Base-by-base conservation (phyloP, 1,284 basidiomycete genomes). In the Sporisorium reilianum region DNA sequence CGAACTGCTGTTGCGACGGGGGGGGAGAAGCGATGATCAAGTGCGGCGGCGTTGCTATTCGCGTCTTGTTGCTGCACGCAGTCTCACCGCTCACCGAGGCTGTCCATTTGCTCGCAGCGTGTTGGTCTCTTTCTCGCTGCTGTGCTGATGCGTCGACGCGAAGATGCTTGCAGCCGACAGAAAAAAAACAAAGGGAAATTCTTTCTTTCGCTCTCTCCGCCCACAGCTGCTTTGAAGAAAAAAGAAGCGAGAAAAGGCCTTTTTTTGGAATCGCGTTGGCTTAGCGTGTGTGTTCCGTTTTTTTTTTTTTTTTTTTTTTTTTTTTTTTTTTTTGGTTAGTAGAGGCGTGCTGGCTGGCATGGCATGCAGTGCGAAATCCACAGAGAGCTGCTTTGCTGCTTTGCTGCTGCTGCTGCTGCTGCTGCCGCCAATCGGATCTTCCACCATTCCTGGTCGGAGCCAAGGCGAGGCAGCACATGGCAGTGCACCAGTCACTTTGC, bases 371-470 rank as follows among this genome's bases (percentile, higher is more conserved):
- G n/a, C 38, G 8, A 20, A 41, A 41, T n/a, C 1, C 36, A n/a
- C 36, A 38, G 36, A n/a, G 36, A n/a, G 36, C 30, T 55, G 52
- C 16, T 26, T 22, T 46, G 36, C 23, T 42, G 16, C 36, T 40
- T 18, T 36, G 20, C 23, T 20, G 26, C 30, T 30, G 42, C 30
- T 30, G 28, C 9, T 34, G 30, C 20, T 26, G 18, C 46, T 11
- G n/a, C 46, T n/a, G 46, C 28, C 32, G 48, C 50, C 50, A 51
- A 51, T 51, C 50, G 50, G 50, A 40, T 51, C 50, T 51, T 51
- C 50, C 36, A 40, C 25, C 22, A 16, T 46, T 16, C 6, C 22
- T 45, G 12, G 5, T 38, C 36, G 32, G 32, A 34, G 6, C 12
- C 36, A 18, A 38, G 36, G 12, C 10, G 36, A 16, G 16, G 36